Evolutionary conservation across 805 yeast genomes (phyloP), one percentile per base, ranked within the genome.

Genomic region (Pichia occidentalis): DNA sequence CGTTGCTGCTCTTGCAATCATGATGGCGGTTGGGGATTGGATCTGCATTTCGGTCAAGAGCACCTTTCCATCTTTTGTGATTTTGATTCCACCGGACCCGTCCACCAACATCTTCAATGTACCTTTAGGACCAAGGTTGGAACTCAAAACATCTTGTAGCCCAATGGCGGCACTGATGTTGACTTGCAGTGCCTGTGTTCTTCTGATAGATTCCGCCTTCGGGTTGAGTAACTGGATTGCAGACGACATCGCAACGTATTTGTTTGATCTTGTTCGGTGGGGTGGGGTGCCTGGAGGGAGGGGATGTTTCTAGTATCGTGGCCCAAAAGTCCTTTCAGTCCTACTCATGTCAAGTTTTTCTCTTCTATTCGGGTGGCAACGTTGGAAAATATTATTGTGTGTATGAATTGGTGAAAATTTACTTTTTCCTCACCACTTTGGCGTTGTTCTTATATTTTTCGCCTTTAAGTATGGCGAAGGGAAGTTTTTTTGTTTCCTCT

Each of bases 141-240:
- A 78, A 43, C 90, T 80, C 44, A 92, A 67, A 29, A 92, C 97
- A 52, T 80, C 83, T 65, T 92, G 98, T 40, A 92, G 70, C 30
- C 98, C 98, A 59, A 86, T 95, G 5, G 98, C 98, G 4, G 98
- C 97, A 13, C 87, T 76, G 36, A 86, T 85, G 63, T 92, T 92
- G 29, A 92, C 98, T 57, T 88, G 87, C 43, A 92, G 70, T 22
- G 98, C 98, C 61, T 94, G 97, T 44, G 84, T 77, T 54, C 98
- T 77, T 65, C 97, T 77, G 49, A 92, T 64, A n/a, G 95, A 84
- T 69, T 92, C 98, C 4, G 98, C 98, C 63, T 88, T 90, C 14
- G 98, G 97, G 60, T 92, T 92, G 50, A 92, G 70, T 46, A 92
- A 72, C 67, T 92, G 98, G 51, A 88, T 70, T 7, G 84, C 75